phyloP scores from a whole-genome alignment of 352 stramenopile genomes.

The Phytopythium chamaehyphon region DNA sequence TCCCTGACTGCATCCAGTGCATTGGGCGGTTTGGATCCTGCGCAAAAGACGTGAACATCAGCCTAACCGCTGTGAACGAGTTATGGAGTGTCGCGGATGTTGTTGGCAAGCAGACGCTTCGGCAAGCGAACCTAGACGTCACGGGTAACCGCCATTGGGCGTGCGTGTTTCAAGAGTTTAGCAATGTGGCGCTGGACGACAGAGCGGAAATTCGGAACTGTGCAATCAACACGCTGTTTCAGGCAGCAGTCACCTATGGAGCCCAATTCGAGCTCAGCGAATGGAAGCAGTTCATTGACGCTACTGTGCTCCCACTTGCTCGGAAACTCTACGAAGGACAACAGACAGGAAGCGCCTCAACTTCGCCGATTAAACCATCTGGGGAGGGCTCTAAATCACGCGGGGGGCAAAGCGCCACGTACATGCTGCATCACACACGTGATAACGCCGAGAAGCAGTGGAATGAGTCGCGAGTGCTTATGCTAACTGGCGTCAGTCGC shows the following conservation, averaged over 20 bases:
- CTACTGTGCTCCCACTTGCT: slow-evolving; percentile 91
- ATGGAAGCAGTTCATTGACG: slow-evolving; percentile 93
- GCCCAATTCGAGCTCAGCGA: slow-evolving; percentile 86
- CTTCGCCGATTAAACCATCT: slow-evolving; percentile 4
- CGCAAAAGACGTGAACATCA: slow-evolving; percentile 97
- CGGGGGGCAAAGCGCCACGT: slow-evolving; percentile 10
- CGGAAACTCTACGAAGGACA: slow-evolving; percentile 48
- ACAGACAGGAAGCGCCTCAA: neutral
- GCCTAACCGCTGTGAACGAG: slow-evolving; percentile 95
- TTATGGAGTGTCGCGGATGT: slow-evolving; percentile 93
- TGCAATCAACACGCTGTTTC: slow-evolving; percentile 97
- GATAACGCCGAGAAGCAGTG: slow-evolving; percentile 97
- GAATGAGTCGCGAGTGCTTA: slow-evolving; percentile 94
- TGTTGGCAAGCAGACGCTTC: slow-evolving; percentile 55
- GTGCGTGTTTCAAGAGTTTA: slow-evolving; percentile 76
- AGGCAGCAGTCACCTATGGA: slow-evolving; percentile 94
- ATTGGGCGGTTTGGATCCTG: slow-evolving; percentile 92
- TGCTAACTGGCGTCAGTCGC: slow-evolving; percentile 92
- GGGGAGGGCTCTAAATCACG: slow-evolving; percentile 13
- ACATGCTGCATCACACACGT: slow-evolving; percentile 94
- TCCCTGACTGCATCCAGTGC: slow-evolving; percentile 86
- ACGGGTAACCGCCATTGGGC: slow-evolving; percentile 28
- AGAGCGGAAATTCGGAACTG: slow-evolving; percentile 96
- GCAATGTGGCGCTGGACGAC: slow-evolving; percentile 88
- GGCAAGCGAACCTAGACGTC: slow-evolving; percentile 3